Base-by-base conservation (phyloP, 352 stramenopile genomes). In the Poterioochromonas sp. region DNA sequence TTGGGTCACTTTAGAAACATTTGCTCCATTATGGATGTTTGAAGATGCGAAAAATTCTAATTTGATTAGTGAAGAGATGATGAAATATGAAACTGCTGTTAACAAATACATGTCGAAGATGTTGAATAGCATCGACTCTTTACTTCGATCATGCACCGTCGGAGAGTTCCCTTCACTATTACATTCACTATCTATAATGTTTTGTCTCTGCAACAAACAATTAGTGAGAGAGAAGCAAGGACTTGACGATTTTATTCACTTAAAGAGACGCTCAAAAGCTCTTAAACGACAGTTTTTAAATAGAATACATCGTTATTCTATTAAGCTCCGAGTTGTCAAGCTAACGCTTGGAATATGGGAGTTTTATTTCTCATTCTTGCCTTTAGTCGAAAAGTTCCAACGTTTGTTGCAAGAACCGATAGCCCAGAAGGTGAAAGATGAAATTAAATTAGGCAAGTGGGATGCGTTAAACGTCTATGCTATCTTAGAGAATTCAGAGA, bases 401-500 rank as follows among this genome's bases (percentile, higher is more conserved):
- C 85, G 87, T 47, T 86, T 86, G n/a, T 80, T 97, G 0, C 92
- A 94, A 73, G 86, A 85, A 0, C 94, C 93, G 26, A 96, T 99
- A 78, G 93, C 98, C 85, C 94, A 93, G 41, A 93, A 97, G 81
- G 79, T 99, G 1, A 91, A 97, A 81, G 94, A 99, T 74, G 97
- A 98, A 84, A 90, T 97, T 43, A 98, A 98, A 80, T 91, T 99
- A 41, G 93, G 89, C 41, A 96, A 95, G 70, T 99, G 97, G 97
- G 97, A 99, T 81, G 95, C 99, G 77, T 95, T 99, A 83, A 98
- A 94, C 35, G 99, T 99, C 83, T 99, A 99, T 86, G 95, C 95
- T 49, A 84, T 99, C 32, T 92, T 92, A 12, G 96, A 98, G 76
- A 97, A 93, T 3, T 93, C 92, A 0, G 92, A 99, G 78, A 97